Evolutionary conservation across 1,284 basidiomycete genomes (phyloP).

Genomic region (Rhodotorula sp.): DNA sequence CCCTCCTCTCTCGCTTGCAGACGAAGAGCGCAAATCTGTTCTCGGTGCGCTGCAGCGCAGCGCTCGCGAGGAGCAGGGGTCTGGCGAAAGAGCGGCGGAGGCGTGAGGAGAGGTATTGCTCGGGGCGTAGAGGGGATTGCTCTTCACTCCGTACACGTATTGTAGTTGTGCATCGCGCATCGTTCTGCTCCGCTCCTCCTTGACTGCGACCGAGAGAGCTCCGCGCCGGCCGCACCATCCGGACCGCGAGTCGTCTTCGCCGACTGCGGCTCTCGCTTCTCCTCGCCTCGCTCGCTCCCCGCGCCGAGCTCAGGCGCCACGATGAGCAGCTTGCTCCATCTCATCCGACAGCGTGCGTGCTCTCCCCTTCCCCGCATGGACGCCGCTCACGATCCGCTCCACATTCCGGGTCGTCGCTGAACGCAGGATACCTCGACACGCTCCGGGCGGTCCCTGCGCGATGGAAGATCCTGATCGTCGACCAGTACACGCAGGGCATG

Average conservation of each 20-base stretch:
- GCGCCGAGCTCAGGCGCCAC: neutral
- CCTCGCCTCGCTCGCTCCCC: neutral
- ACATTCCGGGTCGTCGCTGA: neutral
- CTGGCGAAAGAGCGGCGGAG: too few relatives aligned
- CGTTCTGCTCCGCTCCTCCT: too few relatives aligned
- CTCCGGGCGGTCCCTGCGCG: conserved; percentile 40
- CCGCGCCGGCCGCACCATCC: neutral
- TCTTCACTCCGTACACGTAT: too few relatives aligned
- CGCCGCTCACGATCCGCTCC: conserved; percentile 3
- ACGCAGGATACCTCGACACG: conserved; percentile 46
- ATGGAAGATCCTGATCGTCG: conserved; percentile 98
- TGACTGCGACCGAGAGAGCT: too few relatives aligned
- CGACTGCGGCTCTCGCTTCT: neutral
- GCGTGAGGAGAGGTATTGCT: too few relatives aligned
- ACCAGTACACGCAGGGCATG: conserved; percentile 83
- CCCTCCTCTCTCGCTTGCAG: too few relatives aligned
- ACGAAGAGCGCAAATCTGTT: too few relatives aligned
- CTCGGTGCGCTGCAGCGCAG: too few relatives aligned
- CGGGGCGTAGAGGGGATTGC: too few relatives aligned
- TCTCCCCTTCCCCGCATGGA: neutral
- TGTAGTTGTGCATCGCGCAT: too few relatives aligned
- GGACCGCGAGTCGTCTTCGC: neutral
- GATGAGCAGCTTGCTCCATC: conserved; percentile 9
- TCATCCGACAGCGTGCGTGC: conserved; percentile 8
- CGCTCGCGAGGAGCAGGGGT: too few relatives aligned